Conservation (phyloP, 208 protist species). For the Acanthamoeba divionensis region DNA sequence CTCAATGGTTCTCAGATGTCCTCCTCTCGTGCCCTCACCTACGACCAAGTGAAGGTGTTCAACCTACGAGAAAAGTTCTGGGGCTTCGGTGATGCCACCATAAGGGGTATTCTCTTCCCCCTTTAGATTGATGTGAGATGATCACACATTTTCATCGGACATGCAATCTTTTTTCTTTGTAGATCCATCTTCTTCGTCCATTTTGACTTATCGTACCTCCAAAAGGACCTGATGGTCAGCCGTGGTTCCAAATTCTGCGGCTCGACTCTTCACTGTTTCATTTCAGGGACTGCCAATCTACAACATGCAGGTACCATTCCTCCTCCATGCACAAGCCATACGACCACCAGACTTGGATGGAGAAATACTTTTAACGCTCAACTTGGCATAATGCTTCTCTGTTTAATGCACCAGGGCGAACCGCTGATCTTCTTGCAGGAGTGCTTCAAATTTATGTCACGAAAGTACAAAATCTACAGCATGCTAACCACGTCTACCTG, state of each 20-base stretch:
- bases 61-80: conserved; percentile 17
- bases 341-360: not conserved
- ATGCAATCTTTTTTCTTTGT: too few relatives aligned
- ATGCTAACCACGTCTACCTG: not conserved
- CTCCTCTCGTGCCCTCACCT: not conserved
- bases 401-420: not conserved
- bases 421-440: not conserved
- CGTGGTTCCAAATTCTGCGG: not conserved
- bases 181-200: too few relatives aligned
- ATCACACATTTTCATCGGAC: too few relatives aligned
- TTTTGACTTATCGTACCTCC: too few relatives aligned
- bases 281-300: not conserved
- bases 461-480: conserved; percentile 29
- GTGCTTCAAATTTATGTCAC: not conserved
- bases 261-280: not conserved
- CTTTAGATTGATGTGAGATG: too few relatives aligned
- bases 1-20: not conserved
- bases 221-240: not conserved
- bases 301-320: not conserved
- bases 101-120: not conserved
- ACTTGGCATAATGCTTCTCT: too few relatives aligned
- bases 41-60: not conserved
- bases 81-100: conserved; percentile 9
- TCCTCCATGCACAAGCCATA: not conserved
- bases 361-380: not conserved